Evolutionary conservation across 1,139 yeast genomes (phyloP), one percentile per base, ranked within the genome.

Genomic region (Kodamaea anthophila): DNA sequence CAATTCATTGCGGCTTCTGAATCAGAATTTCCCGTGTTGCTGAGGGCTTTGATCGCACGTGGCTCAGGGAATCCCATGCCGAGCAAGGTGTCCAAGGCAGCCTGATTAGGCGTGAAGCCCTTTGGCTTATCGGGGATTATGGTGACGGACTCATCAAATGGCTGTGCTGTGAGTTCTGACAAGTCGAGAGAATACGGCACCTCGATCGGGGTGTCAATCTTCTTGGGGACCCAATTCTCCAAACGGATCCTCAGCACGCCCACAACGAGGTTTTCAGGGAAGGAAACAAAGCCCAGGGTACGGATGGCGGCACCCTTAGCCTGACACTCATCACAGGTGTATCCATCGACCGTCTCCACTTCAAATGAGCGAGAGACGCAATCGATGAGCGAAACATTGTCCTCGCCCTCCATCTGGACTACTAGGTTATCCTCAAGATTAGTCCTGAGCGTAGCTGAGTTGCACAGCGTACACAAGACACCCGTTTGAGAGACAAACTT

Each of bases 1-100:
- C 97, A 87, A 46, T 85, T 84, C 83, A 85, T 79, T 1, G 97
- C 96, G 4, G 66, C 69, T 43, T 91, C 97, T 0, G 84, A 65
- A 29, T 62, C 62, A 3, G 51, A 44, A 44, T 85, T 87, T 0
- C 87, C 93, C 0, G 94, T 85, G 22, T 71, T 56, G 44, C 67
- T 78, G 18, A 91, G 60, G 0, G 91, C 96, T 45, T 77, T 75
- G 19, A 65, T 61, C 24, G 80, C 68, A 28, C 93, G 68, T 12
- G 69, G 68, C 32, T 70, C 73, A 1, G 91, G 74, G 53, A 91
- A 91, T n/a, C 98, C 98, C 96, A 88, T 91, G 16, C 73, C 74
- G 34, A 64, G 52, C 14, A 93, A 67, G 37, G 69, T 67, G 5
- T 61, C 55, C 41, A 86, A 42, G 0, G 76, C 74, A 1, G 60